These are phyloP conservation scores for Puccinia horiana DNA, from an alignment of 1,284 basidiomycete species.

Conservation along the genomic window DNA sequence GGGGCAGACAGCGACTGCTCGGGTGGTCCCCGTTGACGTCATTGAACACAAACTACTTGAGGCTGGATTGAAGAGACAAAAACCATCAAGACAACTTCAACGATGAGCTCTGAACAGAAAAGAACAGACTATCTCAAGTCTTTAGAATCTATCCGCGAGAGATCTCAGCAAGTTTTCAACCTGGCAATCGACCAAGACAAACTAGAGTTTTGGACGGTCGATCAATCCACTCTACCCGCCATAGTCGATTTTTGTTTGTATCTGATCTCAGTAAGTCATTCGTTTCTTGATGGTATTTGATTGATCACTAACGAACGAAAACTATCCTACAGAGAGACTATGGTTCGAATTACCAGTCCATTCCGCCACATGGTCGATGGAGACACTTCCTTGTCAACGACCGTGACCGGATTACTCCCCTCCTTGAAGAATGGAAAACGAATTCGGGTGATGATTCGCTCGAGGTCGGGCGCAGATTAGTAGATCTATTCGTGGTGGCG, in stretches of 20 bases:
- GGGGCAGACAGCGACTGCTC: not conserved
- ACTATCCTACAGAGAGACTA: constrained; percentile 69
- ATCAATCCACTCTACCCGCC: constrained; percentile 70
- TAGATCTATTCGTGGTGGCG: constrained; percentile 89
- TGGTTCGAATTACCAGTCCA: constrained; percentile 69
- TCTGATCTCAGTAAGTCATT: constrained; percentile 70
- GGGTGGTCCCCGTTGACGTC: not conserved
- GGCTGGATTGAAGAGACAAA: not conserved
- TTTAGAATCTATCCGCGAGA: constrained; percentile 80
- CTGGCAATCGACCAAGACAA: constrained; percentile 69
- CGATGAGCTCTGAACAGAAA: not conserved
- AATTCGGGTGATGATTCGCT: constrained; percentile 59
- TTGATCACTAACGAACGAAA: not conserved
- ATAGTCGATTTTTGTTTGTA: constrained; percentile 78
- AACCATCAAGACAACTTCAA: not conserved
- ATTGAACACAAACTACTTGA: not conserved
- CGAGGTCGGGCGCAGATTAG: constrained; percentile 71
- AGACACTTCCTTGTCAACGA: constrained; percentile 74
- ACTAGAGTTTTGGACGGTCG: constrained; percentile 81
- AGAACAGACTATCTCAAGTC: constrained; percentile 73
- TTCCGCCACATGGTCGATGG: constrained; percentile 87
- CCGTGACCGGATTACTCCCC: constrained; percentile 67
- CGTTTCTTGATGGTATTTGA: not conserved
- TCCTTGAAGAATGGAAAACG: constrained; percentile 60
- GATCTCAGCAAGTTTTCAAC: constrained; percentile 75